Conservation (phyloP, 148 eudicot species). For the Amaranthus cruentus region DNA sequence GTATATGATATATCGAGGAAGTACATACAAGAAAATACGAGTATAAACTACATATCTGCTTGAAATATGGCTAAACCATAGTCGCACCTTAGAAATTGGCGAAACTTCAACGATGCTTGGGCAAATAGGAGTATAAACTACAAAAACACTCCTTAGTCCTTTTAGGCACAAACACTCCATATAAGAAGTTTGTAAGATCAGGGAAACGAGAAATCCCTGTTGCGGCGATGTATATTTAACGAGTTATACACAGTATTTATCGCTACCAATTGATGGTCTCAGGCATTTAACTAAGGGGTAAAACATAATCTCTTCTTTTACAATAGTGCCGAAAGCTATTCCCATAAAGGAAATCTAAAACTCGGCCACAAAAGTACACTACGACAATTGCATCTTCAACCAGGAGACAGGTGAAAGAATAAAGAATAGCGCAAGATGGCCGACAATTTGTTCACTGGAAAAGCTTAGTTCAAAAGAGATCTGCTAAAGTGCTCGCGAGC, state of each 20-base stretch:
- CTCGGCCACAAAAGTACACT: neutral
- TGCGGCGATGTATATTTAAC: neutral
- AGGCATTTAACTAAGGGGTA: neutral
- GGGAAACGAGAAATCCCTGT: too few relatives aligned
- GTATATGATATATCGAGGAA: too few relatives aligned
- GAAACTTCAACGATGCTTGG: too few relatives aligned
- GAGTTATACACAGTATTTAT: constrained; percentile 20
- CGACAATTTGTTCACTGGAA: neutral
- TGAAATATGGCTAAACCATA: too few relatives aligned
- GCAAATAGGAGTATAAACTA: too few relatives aligned
- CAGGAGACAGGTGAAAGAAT: neutral
- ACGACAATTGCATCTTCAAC: neutral
- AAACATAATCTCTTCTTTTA: constrained; percentile 6
- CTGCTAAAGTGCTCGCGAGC: constrained; percentile 53
- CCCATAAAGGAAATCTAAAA: constrained; percentile 14
- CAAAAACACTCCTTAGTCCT: too few relatives aligned
- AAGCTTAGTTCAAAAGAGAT: constrained; percentile 42
- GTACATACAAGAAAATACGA: too few relatives aligned
- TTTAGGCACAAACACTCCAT: too few relatives aligned
- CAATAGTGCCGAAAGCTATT: neutral
- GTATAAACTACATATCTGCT: too few relatives aligned
- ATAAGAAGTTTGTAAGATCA: too few relatives aligned
- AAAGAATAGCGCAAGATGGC: neutral
- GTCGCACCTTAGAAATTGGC: too few relatives aligned
- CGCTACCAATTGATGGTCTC: neutral